A percentile compares a stretch with the other conserved stretches of the same genome.
Evolutionary conservation across 352 stramenopile species (phyloP).

Genomic region (Discostella stelligera): DNA sequence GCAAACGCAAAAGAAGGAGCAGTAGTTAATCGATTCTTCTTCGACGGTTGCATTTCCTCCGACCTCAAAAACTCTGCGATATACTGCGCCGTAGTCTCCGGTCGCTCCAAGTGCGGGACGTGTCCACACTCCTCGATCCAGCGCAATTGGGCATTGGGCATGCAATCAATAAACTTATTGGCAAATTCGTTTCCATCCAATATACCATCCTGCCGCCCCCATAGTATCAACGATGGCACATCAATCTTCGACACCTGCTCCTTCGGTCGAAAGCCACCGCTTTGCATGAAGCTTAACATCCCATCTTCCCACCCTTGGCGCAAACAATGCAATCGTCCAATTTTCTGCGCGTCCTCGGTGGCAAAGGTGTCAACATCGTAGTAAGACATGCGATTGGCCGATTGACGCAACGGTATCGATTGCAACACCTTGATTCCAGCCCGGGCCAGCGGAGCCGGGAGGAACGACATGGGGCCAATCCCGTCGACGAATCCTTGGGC

Average conservation of each 20-base stretch:
- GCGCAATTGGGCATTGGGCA: conserved; percentile 72
- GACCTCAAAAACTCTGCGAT: conserved; percentile 67
- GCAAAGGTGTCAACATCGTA: conserved; percentile 71
- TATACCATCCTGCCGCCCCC: conserved; percentile 85
- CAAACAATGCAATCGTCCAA: conserved; percentile 77
- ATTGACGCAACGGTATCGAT: conserved; percentile 65
- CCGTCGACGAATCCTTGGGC: conserved; percentile 86
- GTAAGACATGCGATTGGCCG: conserved; percentile 82
- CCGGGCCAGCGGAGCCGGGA: conserved; percentile 75
- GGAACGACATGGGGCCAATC: conserved; percentile 78
- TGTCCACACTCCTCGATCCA: conserved; percentile 86
- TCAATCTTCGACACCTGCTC: conserved; percentile 64
- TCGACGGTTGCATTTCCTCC: conserved; percentile 27
- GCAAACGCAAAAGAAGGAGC: background rate
- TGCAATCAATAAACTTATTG: conserved; percentile 70
- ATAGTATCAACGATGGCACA: conserved; percentile 74
- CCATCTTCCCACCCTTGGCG: conserved; percentile 75
- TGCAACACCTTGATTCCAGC: conserved; percentile 83
- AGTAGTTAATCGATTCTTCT: background rate
- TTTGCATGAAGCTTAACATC: conserved; percentile 79
- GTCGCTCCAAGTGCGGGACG: conserved; percentile 85
- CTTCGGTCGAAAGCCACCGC: conserved; percentile 74
- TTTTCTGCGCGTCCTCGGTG: conserved; percentile 78
- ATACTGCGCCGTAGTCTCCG: conserved; percentile 60
- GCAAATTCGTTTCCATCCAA: conserved; percentile 81